phyloP scores from a whole-genome alignment of 1,139 yeast species.

The Suhomyces anneliseae region DNA sequence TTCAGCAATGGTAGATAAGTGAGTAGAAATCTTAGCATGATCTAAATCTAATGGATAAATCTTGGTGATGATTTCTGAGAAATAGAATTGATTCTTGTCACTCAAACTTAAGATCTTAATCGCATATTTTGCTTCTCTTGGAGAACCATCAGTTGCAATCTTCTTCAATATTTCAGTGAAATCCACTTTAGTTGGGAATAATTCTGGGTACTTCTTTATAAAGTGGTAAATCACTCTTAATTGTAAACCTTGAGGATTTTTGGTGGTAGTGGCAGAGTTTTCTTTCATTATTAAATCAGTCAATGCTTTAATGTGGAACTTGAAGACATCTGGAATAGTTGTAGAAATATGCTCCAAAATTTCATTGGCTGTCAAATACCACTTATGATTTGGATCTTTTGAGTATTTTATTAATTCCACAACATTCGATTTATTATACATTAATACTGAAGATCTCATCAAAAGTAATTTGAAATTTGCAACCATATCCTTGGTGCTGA shows the following conservation, averaged over 20 bases:
- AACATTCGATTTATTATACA: slow-evolving; percentile 68
- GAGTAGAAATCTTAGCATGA: slow-evolving; percentile 48
- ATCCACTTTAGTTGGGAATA: slow-evolving; percentile 32
- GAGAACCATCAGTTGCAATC: slow-evolving; percentile 54
- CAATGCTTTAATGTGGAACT: slow-evolving; percentile 56
- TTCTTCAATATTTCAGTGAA: slow-evolving; percentile 44
- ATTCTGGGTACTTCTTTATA: slow-evolving; percentile 47
- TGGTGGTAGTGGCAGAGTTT: slow-evolving; percentile 12
- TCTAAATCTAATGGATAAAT: slow-evolving; percentile 54
- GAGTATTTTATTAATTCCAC: slow-evolving; percentile 51
- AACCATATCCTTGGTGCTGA: slow-evolving; percentile 51
- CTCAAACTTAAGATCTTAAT: slow-evolving; percentile 56
- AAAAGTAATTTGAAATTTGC: slow-evolving; percentile 55
- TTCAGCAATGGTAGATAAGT: slow-evolving; percentile 62
- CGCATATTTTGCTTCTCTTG: slow-evolving; percentile 66
- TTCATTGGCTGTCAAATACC: slow-evolving; percentile 45
- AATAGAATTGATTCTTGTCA: slow-evolving; percentile 38
- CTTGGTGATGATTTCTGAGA: slow-evolving; percentile 37
- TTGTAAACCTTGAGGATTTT: slow-evolving; percentile 15
- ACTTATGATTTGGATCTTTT: slow-evolving; percentile 32
- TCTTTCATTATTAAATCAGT: slow-evolving; percentile 37
- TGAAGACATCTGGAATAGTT: slow-evolving; percentile 64
- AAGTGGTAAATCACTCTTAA: slow-evolving; percentile 65
- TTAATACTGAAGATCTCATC: slow-evolving; percentile 59
- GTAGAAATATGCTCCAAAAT: slow-evolving; percentile 61